A percentile compares a stretch with the other conserved stretches of the same genome.
Evolutionary conservation across 352 stramenopile genomes (phyloP).

Genomic region (Pilasporangium apinafurcum): DNA sequence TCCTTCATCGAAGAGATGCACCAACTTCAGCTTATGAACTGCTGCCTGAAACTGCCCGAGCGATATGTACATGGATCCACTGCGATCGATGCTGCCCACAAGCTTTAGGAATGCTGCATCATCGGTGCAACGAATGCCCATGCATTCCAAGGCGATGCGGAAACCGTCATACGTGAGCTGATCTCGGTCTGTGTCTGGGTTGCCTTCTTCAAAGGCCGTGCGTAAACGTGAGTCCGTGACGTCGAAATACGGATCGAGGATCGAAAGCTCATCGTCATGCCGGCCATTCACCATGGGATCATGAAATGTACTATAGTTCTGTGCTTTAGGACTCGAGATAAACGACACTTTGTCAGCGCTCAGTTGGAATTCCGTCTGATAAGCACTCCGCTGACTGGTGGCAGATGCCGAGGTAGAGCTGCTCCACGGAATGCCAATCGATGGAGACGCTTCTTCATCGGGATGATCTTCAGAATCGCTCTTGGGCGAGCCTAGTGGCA

Average conservation of each 20-base stretch:
- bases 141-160: slow-evolving; percentile 42
- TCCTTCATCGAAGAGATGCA: slow-evolving; percentile 78
- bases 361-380: slow-evolving; percentile 58
- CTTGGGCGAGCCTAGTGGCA: slow-evolving; percentile 23
- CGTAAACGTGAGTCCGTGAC: slow-evolving; percentile 67
- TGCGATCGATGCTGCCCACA: slow-evolving; percentile 58
- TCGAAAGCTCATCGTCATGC: slow-evolving; percentile 68
- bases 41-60: slow-evolving; percentile 74
- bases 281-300: slow-evolving; percentile 21
- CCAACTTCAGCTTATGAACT: slow-evolving; percentile 83
- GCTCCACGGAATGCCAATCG: slow-evolving; percentile 4
- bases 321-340: slow-evolving; percentile 62
- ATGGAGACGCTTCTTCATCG: slow-evolving; percentile 4
- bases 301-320: slow-evolving; percentile 49
- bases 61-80: slow-evolving; percentile 33
- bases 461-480: slow-evolving; percentile 27
- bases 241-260: slow-evolving; percentile 85
- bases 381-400: slow-evolving; percentile 5
- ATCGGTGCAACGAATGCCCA: slow-evolving; percentile 70
- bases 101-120: slow-evolving; percentile 66
- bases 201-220: slow-evolving; percentile 61
- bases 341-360: slow-evolving; percentile 81
- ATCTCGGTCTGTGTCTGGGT: slow-evolving; percentile 41
- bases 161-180: slow-evolving; percentile 52
- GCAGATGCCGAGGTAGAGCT: slow-evolving; percentile 8